Evolutionary conservation across 2,329 filamentous ascomycete genomes (phyloP), one percentile per base, ranked within the genome.

Genomic region (Ampelomyces quisqualis): DNA sequence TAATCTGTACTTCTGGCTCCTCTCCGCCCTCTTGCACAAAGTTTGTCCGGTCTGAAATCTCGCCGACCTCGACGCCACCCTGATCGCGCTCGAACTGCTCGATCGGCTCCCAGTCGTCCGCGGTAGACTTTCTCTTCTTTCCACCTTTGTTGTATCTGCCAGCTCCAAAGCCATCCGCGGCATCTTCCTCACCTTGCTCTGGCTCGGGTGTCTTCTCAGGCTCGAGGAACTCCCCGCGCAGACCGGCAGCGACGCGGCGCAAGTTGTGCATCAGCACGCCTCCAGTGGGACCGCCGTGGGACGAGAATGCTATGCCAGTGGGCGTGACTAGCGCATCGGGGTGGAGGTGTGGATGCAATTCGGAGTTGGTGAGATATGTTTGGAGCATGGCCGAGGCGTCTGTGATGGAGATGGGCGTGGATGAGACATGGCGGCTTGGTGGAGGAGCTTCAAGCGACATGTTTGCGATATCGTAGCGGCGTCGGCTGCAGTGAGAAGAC

Each of bases 191-290:
- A 10, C 62, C 66, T 14, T 65, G 67, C 24, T 65, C 62, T 5
- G 65, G 46, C 45, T 75, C 73, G 7, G 72, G 58, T 21, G 58
- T 65, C 7, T 70, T 59, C 39, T 75, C 72, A 0, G 67, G 67
- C 49, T 67, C 73, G 18, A 79, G 57, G 47, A 68, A 70, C 60
- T 80, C 77, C 15, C 78, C 78, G 14, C 67, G 58, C 43, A 81
- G 50, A 0, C 77, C 77, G 5, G 73, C 72, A 47, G 76, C 74
- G 7, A 81, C 73, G 33, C 78, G 70, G 24, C 72, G 67, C 31
- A 81, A 58, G 52, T 79, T 76, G 56, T 78, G 74, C 37, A 81
- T 66, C 10, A 72, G 67, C n/a, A 78, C 65, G 6, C 73, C 71
- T 29, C 75, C 73, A 13, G 53, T 57, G 0, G 71, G 65, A 2